Evolutionary conservation across 148 eudicot species (phyloP).

Genomic region (Cornus controversa): DNA sequence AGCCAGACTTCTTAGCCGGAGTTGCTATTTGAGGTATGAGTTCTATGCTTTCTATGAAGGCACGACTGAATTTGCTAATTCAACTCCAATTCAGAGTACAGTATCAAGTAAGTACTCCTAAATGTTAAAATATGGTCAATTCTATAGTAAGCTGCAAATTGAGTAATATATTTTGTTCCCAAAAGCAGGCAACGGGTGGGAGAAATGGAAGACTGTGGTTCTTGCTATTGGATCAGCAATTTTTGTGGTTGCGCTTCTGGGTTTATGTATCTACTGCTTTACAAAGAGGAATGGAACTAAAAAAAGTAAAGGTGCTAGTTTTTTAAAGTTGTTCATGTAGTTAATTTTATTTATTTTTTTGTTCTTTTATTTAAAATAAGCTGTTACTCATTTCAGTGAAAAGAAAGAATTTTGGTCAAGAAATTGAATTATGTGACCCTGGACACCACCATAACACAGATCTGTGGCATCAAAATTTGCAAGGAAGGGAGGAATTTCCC

Average conservation of each 20-base stretch:
- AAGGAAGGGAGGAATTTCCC: constrained; percentile 12
- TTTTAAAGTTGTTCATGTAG: not conserved
- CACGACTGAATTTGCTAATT: not conserved
- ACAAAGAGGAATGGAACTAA: not conserved
- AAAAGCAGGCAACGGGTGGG: not conserved
- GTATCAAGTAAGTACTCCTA: not conserved
- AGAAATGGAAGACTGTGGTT: not conserved
- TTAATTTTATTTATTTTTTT: too few relatives aligned
- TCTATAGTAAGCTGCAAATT: not conserved
- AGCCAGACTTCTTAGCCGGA: constrained; percentile 29
- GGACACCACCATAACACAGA: not conserved
- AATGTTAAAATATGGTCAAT: not conserved
- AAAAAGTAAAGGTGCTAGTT: not conserved
- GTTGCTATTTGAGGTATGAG: constrained; percentile 41
- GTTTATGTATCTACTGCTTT: not conserved
- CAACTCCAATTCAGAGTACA: not conserved
- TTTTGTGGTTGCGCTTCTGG: constrained; percentile 8
- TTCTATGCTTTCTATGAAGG: not conserved
- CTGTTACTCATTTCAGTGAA: too few relatives aligned
- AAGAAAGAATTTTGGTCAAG: not conserved
- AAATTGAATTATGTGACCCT: not conserved
- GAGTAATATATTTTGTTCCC: not conserved
- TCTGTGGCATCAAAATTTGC: not conserved
- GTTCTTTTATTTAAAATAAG: not conserved
- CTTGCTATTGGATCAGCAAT: constrained; percentile 12